Percentiles rank a stretch among this genome's conserved stretches.
These are phyloP conservation scores for Talaromyces pinophilus DNA, from an alignment of 2,329 filamentous ascomycete species.

Conservation along the genomic window DNA sequence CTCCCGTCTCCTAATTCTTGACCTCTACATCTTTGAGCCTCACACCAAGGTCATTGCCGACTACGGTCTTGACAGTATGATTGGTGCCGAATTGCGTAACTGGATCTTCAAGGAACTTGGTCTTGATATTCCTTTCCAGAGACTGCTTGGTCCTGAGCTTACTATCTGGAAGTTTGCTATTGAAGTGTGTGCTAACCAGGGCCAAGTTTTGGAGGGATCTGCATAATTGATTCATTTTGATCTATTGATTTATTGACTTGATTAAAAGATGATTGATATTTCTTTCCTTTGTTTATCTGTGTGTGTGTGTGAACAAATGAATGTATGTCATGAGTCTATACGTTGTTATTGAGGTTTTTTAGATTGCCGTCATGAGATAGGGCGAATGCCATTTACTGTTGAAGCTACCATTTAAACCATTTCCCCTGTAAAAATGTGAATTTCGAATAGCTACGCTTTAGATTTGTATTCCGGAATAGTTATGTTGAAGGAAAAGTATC, in stretches of 20 bases:
- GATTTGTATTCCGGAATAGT: background rate
- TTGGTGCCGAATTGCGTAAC: constrained; percentile 30
- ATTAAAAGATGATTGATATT: background rate
- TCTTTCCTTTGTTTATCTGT: constrained; percentile 10
- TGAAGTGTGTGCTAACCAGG: constrained; percentile 9
- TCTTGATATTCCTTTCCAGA: constrained; percentile 28
- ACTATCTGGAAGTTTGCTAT: constrained; percentile 16
- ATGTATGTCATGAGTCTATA: background rate
- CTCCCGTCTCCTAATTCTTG: background rate
- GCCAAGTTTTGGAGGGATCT: constrained; percentile 8
- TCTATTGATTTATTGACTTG: background rate
- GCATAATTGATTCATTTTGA: background rate
- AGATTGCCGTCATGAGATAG: constrained; percentile 2
- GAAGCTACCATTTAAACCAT: background rate
- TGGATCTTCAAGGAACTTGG: constrained; percentile 27
- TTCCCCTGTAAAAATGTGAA: background rate
- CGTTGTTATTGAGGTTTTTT: background rate
- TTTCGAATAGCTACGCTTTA: too few species aligned
- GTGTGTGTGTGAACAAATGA: constrained; percentile 3
- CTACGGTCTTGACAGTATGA: constrained; percentile 32
- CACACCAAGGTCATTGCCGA: constrained; percentile 10
- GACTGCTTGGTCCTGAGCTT: constrained; percentile 7
- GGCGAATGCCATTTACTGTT: background rate
- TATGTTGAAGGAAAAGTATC: background rate
- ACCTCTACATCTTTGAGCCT: constrained; percentile 3